phyloP scores from a whole-genome alignment of 805 yeast species.

The Candida railenensis region DNA sequence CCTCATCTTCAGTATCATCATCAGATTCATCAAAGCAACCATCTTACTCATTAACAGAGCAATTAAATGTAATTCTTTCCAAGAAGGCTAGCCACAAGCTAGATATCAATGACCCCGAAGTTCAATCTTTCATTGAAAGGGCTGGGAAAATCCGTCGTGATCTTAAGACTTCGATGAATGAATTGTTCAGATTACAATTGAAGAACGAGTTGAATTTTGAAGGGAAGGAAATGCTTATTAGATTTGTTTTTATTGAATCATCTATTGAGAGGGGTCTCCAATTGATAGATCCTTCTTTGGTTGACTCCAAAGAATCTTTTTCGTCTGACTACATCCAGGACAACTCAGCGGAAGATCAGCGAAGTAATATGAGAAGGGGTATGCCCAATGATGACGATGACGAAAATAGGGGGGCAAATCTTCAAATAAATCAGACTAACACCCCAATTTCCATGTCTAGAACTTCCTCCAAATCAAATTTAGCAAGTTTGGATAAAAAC shows the following conservation, averaged over 20 bases:
- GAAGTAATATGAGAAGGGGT: slow-evolving; percentile 5
- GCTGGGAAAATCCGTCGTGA: slow-evolving; percentile 29
- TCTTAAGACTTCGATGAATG: slow-evolving; percentile 38
- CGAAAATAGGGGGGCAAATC: slow-evolving; percentile 3
- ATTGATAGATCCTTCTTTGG: slow-evolving; percentile 36
- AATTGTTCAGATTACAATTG: slow-evolving; percentile 57
- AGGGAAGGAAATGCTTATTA: slow-evolving; percentile 73
- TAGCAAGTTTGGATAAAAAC: slow-evolving; percentile 34
- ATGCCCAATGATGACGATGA: not conserved
- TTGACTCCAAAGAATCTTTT: slow-evolving; percentile 10
- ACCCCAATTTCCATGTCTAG: slow-evolving; percentile 19
- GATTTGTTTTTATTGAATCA: slow-evolving; percentile 68
- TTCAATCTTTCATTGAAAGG: slow-evolving; percentile 23
- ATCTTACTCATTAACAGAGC: slow-evolving; percentile 20
- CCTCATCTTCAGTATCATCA: not conserved
- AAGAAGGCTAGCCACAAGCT: slow-evolving; percentile 30
- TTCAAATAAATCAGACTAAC: not conserved
- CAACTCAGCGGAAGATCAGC: slow-evolving; percentile 23
- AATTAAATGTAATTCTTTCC: slow-evolving; percentile 29
- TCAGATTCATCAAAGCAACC: not conserved
- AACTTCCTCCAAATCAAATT: slow-evolving; percentile 29
- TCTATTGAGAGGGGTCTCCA: slow-evolving; percentile 59
- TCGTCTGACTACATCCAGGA: slow-evolving; percentile 8
- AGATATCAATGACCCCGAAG: slow-evolving; percentile 33
- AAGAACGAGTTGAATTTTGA: slow-evolving; percentile 55